Percentiles rank a stretch among this genome's conserved stretches.
Conservation (phyloP, 1,284 basidiomycete genomes). For the Trichosporon sp. region DNA sequence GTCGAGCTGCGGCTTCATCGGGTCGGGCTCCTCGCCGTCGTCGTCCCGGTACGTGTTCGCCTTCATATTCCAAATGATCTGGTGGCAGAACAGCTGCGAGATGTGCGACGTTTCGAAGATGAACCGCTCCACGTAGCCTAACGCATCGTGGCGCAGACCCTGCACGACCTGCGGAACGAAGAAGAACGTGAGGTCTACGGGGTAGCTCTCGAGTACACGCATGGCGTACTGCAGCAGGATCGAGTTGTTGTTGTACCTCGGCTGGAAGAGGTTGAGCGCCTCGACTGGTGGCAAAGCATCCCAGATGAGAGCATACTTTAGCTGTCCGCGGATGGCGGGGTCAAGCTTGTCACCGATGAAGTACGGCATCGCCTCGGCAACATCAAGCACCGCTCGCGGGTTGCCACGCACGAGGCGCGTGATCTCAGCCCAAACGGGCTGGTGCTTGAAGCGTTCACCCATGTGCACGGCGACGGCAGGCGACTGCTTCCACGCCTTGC, state of each 20-base stretch:
- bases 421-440: slow-evolving; percentile 69
- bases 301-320: slow-evolving; percentile 83
- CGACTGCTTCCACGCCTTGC: slow-evolving; percentile 79
- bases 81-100: slow-evolving; percentile 97
- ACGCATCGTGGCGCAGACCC: slow-evolving; percentile 81
- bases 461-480: slow-evolving; percentile 82
- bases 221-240: slow-evolving; percentile 94
- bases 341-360: slow-evolving; percentile 75
- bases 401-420: slow-evolving; percentile 72
- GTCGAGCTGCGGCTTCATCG: slow-evolving; percentile 94
- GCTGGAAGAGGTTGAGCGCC: slow-evolving; percentile 84
- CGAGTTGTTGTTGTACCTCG: slow-evolving; percentile 78
- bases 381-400: slow-evolving; percentile 70
- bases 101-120: slow-evolving; percentile 98
- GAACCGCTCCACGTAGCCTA: slow-evolving; percentile 92
- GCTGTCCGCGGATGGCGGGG: slow-evolving; percentile 22
- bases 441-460: slow-evolving; percentile 79
- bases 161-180: slow-evolving; percentile 99
- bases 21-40: slow-evolving; percentile 70
- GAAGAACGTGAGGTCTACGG: slow-evolving; percentile 95
- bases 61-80: slow-evolving; percentile 99
- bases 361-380: slow-evolving; percentile 77
- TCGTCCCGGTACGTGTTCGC: slow-evolving; percentile 97
- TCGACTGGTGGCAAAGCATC: slow-evolving; percentile 83
- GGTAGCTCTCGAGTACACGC: slow-evolving; percentile 90